Percentiles rank a stretch among this genome's conserved stretches.
Evolutionary conservation across 257 asterid species (phyloP).

Genomic region (Avicennia marina): DNA sequence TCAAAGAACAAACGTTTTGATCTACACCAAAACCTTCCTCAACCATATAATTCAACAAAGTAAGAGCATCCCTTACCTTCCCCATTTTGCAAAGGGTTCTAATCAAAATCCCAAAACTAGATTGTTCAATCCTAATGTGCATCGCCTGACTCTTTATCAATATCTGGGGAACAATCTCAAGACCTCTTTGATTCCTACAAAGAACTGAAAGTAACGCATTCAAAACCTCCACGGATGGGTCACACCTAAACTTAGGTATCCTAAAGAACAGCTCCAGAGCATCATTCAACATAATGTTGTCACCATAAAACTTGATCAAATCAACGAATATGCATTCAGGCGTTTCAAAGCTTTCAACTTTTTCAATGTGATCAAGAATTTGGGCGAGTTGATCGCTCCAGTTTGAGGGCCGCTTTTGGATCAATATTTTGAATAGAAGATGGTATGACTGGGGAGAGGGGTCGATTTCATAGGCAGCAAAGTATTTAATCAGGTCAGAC

Average conservation of each 20-base stretch:
- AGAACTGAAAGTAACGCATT: slow-evolving; percentile 51
- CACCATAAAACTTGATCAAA: slow-evolving; percentile 58
- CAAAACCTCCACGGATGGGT: slow-evolving; percentile 42
- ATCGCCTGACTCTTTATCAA: slow-evolving; percentile 37
- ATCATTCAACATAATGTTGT: slow-evolving; percentile 26
- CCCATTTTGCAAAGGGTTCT: slow-evolving; percentile 60
- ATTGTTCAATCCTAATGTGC: slow-evolving; percentile 56
- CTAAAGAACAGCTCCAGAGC: slow-evolving; percentile 57
- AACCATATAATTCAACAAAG: slow-evolving; percentile 42
- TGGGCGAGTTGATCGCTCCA: slow-evolving; percentile 36
- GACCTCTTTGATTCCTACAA: slow-evolving; percentile 37
- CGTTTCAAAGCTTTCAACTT: slow-evolving; percentile 43
- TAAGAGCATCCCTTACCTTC: slow-evolving; percentile 35
- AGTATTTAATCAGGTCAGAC: slow-evolving; percentile 38
- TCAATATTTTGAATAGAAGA: slow-evolving; percentile 40
- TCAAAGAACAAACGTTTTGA: slow-evolving; percentile 42
- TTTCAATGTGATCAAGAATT: slow-evolving; percentile 45
- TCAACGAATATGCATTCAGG: slow-evolving; percentile 52
- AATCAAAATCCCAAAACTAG: slow-evolving; percentile 51
- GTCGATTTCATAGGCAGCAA: slow-evolving; percentile 39
- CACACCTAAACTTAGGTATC: slow-evolving; percentile 56
- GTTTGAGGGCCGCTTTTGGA: slow-evolving; percentile 27
- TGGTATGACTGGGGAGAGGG: slow-evolving; percentile 60
- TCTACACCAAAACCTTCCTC: slow-evolving; percentile 47
- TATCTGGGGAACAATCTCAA: slow-evolving; percentile 41